Base-by-base conservation (phyloP, 345 rosid genomes). In the Anastatica hierochuntica region DNA sequence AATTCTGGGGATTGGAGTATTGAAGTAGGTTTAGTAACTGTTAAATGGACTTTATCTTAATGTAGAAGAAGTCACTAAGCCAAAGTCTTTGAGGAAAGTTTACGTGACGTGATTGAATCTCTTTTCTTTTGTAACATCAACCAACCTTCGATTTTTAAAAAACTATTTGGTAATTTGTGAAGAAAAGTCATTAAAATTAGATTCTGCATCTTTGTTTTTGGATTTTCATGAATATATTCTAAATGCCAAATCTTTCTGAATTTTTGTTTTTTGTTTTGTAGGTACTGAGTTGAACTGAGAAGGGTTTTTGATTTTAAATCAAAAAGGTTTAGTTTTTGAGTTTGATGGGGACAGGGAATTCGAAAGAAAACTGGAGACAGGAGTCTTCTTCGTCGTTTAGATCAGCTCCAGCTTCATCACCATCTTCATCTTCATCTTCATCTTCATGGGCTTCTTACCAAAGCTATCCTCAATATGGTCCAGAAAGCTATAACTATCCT, bases 261-360 rank as follows among this genome's bases (percentile, higher is more conserved):
- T n/a, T n/a, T n/a, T n/a, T n/a, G n/a, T n/a, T 4, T 30, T 31
- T 31, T 9, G 12, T 36, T 17, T 33, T 44, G 60, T 40, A 58
- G 70, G 31, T 19, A 37, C 30, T 29, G 33, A 8, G 5, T n/a
- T 60, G 21, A 48, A 16, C 15, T 15, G 7, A 37, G 44, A 38
- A 31, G 31, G n/a, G n/a, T n/a, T n/a, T n/a, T n/a, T n/a, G n/a
- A n/a, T n/a, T n/a, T n/a, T n/a, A n/a, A n/a, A n/a, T n/a, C n/a
- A n/a, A n/a, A n/a, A n/a, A n/a, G n/a, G n/a, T n/a, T n/a, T n/a
- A n/a, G n/a, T n/a, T n/a, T n/a, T n/a, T n/a, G n/a, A n/a, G 43
- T 58, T 66, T 52, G 56, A 90, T 90, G 97, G 97, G 97, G 29
- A 63, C 73, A 20, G 75, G 63, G 34, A 74, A 52, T 66, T 90